Evolutionary conservation across 2,329 filamentous ascomycete genomes (phyloP).

Genomic region (Neocucurbitaria cava): DNA sequence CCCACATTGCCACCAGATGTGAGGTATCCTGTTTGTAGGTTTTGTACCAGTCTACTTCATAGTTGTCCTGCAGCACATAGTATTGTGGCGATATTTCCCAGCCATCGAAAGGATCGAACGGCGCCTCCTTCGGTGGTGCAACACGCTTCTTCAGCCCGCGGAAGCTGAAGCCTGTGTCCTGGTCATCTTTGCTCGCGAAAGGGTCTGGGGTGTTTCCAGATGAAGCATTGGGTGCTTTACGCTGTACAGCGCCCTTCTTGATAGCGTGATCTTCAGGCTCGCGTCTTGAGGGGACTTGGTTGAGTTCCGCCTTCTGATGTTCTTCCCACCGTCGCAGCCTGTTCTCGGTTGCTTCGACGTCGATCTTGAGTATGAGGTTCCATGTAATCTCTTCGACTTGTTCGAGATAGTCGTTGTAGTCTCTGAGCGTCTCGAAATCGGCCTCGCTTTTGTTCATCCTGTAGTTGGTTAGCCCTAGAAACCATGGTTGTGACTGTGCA

Average conservation of each 20-base stretch:
- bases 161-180: conserved; percentile 63
- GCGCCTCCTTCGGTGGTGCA: conserved; percentile 69
- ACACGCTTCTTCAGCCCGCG: conserved; percentile 76
- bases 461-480: conserved; percentile 7
- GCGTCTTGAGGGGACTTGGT: conserved; percentile 53
- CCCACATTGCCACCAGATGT: conserved; percentile 81
- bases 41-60: conserved; percentile 78
- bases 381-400: conserved; percentile 89
- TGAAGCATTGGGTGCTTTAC: conserved; percentile 49
- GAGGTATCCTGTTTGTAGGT: conserved; percentile 68
- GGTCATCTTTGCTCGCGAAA: conserved; percentile 2
- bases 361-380: conserved; percentile 77
- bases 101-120: conserved; percentile 90
- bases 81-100: conserved; percentile 70
- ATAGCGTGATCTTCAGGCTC: conserved; percentile 29
- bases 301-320: conserved; percentile 66
- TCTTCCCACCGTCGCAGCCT: conserved; percentile 74
- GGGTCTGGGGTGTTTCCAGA: conserved; percentile 12
- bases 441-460: conserved; percentile 90
- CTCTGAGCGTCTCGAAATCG: conserved; percentile 83
- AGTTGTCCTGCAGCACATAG: conserved; percentile 72
- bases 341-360: conserved; percentile 68
- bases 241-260: conserved; percentile 75
- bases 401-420: conserved; percentile 95
- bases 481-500: neutral